Conservation (phyloP, 352 stramenopile genomes). For the Phytophthora rubi region DNA sequence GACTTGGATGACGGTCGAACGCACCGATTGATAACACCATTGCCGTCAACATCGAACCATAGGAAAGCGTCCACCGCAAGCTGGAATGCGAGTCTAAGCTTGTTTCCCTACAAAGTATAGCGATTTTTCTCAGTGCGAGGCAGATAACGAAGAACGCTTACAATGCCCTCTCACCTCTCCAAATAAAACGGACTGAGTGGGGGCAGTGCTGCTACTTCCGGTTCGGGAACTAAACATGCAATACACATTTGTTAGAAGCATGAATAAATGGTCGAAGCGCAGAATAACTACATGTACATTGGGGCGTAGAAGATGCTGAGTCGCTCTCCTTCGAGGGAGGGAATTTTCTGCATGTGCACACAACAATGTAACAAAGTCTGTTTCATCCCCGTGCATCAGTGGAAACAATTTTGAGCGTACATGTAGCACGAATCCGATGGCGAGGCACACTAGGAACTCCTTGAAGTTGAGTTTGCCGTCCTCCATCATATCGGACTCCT, state of each 20-base stretch:
- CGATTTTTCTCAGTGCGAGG: background rate
- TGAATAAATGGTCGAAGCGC: background rate
- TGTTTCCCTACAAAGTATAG: conserved; percentile 63
- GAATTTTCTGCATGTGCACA: conserved; percentile 65
- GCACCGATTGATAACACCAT: conserved; percentile 78
- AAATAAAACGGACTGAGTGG: conserved; percentile 62
- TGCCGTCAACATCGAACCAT: conserved; percentile 85
- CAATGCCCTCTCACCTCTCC: conserved; percentile 49
- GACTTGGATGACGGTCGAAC: background rate
- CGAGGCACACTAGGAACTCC: conserved; percentile 89
- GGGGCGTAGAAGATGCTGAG: conserved; percentile 87
- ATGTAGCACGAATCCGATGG: conserved; percentile 87
- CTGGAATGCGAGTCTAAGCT: conserved; percentile 80
- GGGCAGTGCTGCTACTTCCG: conserved; percentile 17
- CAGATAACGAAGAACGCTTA: background rate
- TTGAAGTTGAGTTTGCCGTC: conserved; percentile 86
- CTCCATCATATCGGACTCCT: conserved; percentile 87
- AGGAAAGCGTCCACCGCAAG: conserved; percentile 85
- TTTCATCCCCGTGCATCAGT: background rate
- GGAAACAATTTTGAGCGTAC: conserved; percentile 34
- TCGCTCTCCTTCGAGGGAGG: conserved; percentile 64
- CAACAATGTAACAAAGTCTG: background rate
- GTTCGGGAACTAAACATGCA: conserved; percentile 18
- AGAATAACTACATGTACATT: conserved; percentile 42
- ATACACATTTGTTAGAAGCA: background rate